These are phyloP conservation scores for Pseudonitzschia delicatissima DNA, from an alignment of 108 stramenopile species.

Conservation along the genomic window DNA sequence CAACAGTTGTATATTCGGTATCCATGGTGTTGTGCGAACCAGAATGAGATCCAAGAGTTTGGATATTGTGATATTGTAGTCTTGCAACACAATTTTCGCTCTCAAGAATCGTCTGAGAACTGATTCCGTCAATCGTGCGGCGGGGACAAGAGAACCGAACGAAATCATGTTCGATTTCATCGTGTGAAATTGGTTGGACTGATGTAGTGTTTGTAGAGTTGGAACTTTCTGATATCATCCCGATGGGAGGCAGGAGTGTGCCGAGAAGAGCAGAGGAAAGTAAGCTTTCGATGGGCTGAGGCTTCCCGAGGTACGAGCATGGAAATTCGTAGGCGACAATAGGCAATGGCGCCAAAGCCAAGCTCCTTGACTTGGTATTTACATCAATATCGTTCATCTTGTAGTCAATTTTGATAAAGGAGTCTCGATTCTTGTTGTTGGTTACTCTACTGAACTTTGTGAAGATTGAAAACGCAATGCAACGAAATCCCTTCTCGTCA, in stretches of 20 bases:
- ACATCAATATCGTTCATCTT: neutral
- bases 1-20: neutral
- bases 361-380: neutral
- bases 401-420: neutral
- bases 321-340: slow-evolving; percentile 6
- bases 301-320: slow-evolving; percentile 7
- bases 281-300: neutral
- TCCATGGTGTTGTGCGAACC: too few relatives aligned
- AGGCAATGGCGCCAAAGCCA: neutral
- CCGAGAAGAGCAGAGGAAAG: neutral
- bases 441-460: neutral
- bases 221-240: neutral
- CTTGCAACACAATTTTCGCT: neutral
- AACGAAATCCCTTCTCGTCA: too few relatives aligned
- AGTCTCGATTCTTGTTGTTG: neutral
- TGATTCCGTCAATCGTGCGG: slow-evolving; percentile 2
- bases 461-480: too few relatives aligned
- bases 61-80: neutral
- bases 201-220: neutral
- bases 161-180: neutral
- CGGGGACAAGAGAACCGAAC: neutral
- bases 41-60: too few relatives aligned
- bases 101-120: neutral
- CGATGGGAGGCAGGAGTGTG: neutral
- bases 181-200: neutral